Conservation (phyloP, 306 rosid species). For the Amphicarpaea edgeworthii region DNA sequence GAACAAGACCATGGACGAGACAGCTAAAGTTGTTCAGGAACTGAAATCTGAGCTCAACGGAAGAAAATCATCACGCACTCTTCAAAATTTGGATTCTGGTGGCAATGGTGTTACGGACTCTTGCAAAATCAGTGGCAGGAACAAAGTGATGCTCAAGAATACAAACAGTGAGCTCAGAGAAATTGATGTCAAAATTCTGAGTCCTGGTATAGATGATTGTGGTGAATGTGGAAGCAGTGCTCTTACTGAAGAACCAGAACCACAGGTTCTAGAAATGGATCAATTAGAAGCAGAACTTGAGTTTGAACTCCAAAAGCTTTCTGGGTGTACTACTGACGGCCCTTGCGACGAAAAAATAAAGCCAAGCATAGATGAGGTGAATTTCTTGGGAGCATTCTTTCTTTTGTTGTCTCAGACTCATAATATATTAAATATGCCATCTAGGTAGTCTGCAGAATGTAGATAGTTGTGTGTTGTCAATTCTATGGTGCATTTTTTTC, state of each 20-base stretch:
- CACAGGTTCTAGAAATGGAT: slow-evolving; percentile 59
- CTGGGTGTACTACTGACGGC: slow-evolving; percentile 59
- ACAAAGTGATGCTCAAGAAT: slow-evolving; percentile 42
- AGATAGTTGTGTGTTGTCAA: slow-evolving; percentile 9
- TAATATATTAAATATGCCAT: slow-evolving; percentile 17
- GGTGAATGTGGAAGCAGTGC: slow-evolving; percentile 72
- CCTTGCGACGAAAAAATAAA: slow-evolving; percentile 46
- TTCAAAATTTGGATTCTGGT: slow-evolving; percentile 41
- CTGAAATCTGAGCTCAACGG: slow-evolving; percentile 62
- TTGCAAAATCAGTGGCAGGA: slow-evolving; percentile 38
- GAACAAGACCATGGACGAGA: slow-evolving; percentile 59
- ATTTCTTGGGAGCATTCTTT: slow-evolving; percentile 30
- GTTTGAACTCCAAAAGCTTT: slow-evolving; percentile 73
- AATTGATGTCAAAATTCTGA: slow-evolving; percentile 36
- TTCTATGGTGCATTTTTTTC: neutral
- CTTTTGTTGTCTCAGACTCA: slow-evolving; percentile 1
- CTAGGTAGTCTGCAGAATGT: neutral
- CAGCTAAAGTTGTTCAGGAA: slow-evolving; percentile 65
- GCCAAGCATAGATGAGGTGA: slow-evolving; percentile 58
- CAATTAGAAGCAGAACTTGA: slow-evolving; percentile 82
- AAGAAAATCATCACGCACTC: slow-evolving; percentile 53
- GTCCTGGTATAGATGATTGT: slow-evolving; percentile 46
- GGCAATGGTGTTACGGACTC: slow-evolving; percentile 36
- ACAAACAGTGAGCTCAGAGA: slow-evolving; percentile 30
- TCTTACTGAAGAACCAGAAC: slow-evolving; percentile 73